Base-by-base conservation (phyloP, 352 stramenopile species). In the Phytopythium boreale region DNA sequence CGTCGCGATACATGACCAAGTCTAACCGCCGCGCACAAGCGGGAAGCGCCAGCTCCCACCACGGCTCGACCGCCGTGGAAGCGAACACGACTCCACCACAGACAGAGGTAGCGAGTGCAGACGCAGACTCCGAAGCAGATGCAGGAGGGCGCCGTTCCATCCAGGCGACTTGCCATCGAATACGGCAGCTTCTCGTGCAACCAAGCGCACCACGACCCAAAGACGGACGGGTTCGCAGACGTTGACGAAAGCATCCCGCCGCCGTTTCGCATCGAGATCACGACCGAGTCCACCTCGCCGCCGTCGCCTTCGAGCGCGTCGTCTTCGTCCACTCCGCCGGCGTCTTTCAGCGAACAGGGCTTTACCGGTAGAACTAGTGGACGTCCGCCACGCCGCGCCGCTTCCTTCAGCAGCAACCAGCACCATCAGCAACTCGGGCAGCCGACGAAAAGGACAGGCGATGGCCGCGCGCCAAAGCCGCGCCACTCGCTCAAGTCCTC, bases 261-360 rank as follows among this genome's bases (percentile, higher is more conserved):
- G 4, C 87, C 87, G n/a, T 95, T 95, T 56, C 71, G 78, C 10
- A 91, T 95, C 26, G 68, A 95, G 62, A 85, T 95, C 50, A 90
- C 83, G 4, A 95, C 82, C 0, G 71, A 87, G 53, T 70, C 72
- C n/a, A 22, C 36, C 15, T 26, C n/a, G 10, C 39, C 60, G 11
- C 31, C 50, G 27, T 49, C 47, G 14, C 50, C 60, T 31, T 47
- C 53, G 1, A 62, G 49, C 1, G 24, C 62, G n/a, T 53, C 69
- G n/a, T 71, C 62, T 2, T 59, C 62, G 9, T 51, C 43, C 12
- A 26, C 61, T 17, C 41, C 65, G 14, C 50, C 51, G 19, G 61
- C 29, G 2, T 27, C 51, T 17, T 15, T 37, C 44, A 36, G 34
- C 8, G 49, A 39, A 8, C 26, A 24, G 24, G 49, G 49, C 15